phyloP scores from a whole-genome alignment of 768 basidiomycete species.

The Hemileccinum impolitum region DNA sequence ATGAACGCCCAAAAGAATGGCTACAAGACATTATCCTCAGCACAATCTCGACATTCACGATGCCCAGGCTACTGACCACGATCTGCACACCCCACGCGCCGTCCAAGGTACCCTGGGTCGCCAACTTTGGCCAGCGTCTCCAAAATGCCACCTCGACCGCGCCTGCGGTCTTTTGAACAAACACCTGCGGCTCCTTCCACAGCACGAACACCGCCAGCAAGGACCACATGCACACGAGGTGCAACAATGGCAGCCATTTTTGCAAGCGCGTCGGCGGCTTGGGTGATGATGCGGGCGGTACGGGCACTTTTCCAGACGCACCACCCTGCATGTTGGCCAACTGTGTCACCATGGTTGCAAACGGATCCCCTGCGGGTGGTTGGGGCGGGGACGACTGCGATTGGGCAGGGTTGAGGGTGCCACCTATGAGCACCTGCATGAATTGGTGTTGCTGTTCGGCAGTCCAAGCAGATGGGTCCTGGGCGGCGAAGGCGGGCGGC shows the following conservation, averaged over 20 bases:
- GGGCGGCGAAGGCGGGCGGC: constrained; percentile 21
- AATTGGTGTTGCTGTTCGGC: constrained; percentile 67
- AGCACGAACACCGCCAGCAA: constrained; percentile 67
- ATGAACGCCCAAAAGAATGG: constrained; percentile 83
- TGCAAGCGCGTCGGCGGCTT: constrained; percentile 48
- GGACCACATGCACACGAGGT: constrained; percentile 60
- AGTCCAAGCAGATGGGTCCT: constrained; percentile 62
- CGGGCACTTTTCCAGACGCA: constrained; percentile 28
- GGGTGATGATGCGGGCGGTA: constrained; percentile 11
- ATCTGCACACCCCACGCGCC: constrained; percentile 50
- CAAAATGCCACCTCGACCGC: constrained; percentile 39
- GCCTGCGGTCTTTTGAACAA: constrained; percentile 36
- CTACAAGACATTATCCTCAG: constrained; percentile 34
- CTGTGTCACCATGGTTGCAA: constrained; percentile 43
- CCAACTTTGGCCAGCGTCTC: constrained; percentile 63
- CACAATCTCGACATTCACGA: not conserved
- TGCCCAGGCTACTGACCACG: constrained; percentile 43
- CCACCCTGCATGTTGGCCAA: constrained; percentile 24
- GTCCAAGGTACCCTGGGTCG: constrained; percentile 33
- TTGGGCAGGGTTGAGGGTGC: constrained; percentile 28
- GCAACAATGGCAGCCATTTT: constrained; percentile 62
- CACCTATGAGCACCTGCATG: constrained; percentile 58
- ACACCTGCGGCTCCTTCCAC: constrained; percentile 57
- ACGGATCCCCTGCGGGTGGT: constrained; percentile 36
- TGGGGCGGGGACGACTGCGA: constrained; percentile 5